These are phyloP conservation scores for Papiliotrema fonsecae DNA, from an alignment of 1,284 basidiomycete species.

Conservation along the genomic window DNA sequence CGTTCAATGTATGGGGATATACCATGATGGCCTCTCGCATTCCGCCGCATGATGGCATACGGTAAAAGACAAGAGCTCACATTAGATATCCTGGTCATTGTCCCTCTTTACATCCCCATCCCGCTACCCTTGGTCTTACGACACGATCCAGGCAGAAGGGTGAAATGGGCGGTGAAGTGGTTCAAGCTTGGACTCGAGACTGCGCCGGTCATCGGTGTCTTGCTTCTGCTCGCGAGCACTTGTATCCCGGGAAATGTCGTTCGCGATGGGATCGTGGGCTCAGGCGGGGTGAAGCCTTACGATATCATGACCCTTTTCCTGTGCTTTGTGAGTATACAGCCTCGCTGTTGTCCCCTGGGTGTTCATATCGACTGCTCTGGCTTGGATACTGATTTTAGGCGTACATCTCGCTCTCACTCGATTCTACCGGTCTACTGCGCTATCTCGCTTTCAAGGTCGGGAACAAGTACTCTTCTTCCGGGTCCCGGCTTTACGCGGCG, in stretches of 20 bases:
- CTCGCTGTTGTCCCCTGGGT: too few species aligned
- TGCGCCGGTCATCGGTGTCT: constrained; percentile 72
- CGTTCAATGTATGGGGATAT: too few species aligned
- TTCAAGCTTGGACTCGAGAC: constrained; percentile 64
- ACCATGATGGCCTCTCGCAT: too few species aligned
- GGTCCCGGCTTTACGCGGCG: constrained; percentile 67
- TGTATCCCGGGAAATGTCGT: constrained; percentile 64
- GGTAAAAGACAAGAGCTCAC: not conserved
- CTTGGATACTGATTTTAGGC: constrained; percentile 51
- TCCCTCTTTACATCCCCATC: constrained; percentile 57
- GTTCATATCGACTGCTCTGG: not conserved
- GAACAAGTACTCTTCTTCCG: constrained; percentile 61
- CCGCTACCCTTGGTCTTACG: constrained; percentile 21
- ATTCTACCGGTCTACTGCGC: constrained; percentile 75
- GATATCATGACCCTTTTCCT: constrained; percentile 92
- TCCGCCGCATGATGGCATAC: not conserved
- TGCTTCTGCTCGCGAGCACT: constrained; percentile 68
- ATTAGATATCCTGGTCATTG: constrained; percentile 61
- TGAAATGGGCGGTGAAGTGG: constrained; percentile 5
- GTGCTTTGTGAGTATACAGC: constrained; percentile 56
- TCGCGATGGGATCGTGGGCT: constrained; percentile 60
- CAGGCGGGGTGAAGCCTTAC: constrained; percentile 77
- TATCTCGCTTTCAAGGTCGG: constrained; percentile 85
- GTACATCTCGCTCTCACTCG: constrained; percentile 89
- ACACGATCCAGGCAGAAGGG: not conserved